phyloP scores from a whole-genome alignment of 495 filamentous ascomycete species.

The Talaromyces proteolyticus region DNA sequence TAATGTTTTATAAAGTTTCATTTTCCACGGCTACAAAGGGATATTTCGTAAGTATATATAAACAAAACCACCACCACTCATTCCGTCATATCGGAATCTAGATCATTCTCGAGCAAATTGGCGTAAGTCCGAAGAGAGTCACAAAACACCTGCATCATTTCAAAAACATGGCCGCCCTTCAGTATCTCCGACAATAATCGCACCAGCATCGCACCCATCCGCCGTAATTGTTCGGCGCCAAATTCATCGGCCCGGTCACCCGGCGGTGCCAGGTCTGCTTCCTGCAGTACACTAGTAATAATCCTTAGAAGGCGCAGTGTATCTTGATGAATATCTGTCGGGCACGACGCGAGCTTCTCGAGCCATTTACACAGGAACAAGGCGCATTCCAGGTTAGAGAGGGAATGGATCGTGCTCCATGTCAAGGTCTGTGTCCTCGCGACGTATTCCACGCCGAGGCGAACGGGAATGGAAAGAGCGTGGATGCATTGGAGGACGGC shows the following conservation, averaged over 20 bases:
- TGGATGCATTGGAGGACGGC: conserved; percentile 32
- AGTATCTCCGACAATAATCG: conserved; percentile 5
- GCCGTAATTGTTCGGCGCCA: conserved; percentile 4
- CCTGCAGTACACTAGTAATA: conserved; percentile 3
- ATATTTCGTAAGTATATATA: conserved; percentile 2
- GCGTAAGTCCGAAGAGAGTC: conserved; percentile 4
- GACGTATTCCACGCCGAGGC: conserved; percentile 36
- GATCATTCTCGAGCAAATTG: conserved; percentile 6
- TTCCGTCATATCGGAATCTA: conserved; percentile 3
- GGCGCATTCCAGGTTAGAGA: conserved; percentile 43
- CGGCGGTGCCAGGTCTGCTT: conserved; percentile 4
- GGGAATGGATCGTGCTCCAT: conserved; percentile 44
- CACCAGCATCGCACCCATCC: conserved; percentile 5
- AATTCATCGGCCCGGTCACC: conserved; percentile 3
- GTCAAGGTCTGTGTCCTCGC: conserved; percentile 41
- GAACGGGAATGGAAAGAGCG: conserved; percentile 32
- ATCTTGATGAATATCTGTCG: conserved; percentile 6
- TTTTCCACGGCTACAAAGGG: not conserved
- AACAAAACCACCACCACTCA: conserved; percentile 1
- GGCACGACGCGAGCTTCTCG: conserved; percentile 1
- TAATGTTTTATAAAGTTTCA: not conserved
- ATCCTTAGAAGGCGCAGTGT: conserved; percentile 2
- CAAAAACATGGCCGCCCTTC: conserved; percentile 3
- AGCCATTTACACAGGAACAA: conserved; percentile 46
- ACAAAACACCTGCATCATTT: conserved; percentile 6